These are phyloP conservation scores for Lichtheimia corymbifera DNA, from an alignment of 371 early-diverging fungal genomes.

Conservation along the genomic window DNA sequence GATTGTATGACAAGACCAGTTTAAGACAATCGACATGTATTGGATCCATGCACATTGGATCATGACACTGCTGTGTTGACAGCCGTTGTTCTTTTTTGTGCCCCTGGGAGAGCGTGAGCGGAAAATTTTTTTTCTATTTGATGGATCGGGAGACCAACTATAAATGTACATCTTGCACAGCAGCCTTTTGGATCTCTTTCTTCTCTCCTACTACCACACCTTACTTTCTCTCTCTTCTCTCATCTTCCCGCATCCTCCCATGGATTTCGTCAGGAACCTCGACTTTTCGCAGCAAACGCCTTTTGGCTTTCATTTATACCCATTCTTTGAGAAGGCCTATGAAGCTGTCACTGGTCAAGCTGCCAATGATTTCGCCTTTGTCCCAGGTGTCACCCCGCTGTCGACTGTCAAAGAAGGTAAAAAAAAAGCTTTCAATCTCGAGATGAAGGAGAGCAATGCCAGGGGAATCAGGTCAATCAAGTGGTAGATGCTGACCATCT, in stretches of 20 bases:
- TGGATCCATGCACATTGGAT: not conserved
- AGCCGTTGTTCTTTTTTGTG: not conserved
- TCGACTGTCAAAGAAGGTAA: constrained; percentile 46
- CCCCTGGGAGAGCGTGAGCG: constrained; percentile 1
- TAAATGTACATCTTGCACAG: no score
- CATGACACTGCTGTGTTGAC: not conserved
- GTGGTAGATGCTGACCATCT: constrained; percentile 3
- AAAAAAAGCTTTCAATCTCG: not conserved
- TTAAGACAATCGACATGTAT: constrained; percentile 2
- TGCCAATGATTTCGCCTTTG: constrained; percentile 21
- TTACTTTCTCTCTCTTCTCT: not conserved
- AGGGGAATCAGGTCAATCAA: not conserved
- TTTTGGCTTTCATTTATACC: constrained; percentile 24
- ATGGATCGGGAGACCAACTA: not conserved
- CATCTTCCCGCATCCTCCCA: constrained; percentile 1
- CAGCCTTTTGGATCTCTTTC: not conserved
- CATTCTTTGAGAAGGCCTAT: constrained; percentile 26
- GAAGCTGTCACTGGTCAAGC: constrained; percentile 20
- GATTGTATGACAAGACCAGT: not conserved
- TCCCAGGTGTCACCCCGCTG: constrained; percentile 27
- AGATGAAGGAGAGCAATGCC: not conserved
- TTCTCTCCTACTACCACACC: not conserved
- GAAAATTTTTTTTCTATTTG: constrained; percentile 1
- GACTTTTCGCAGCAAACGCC: constrained; percentile 27
- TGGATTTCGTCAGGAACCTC: constrained; percentile 17